Conservation (phyloP, 371 early-diverging fungal genomes). For the Mortierella sp. region DNA sequence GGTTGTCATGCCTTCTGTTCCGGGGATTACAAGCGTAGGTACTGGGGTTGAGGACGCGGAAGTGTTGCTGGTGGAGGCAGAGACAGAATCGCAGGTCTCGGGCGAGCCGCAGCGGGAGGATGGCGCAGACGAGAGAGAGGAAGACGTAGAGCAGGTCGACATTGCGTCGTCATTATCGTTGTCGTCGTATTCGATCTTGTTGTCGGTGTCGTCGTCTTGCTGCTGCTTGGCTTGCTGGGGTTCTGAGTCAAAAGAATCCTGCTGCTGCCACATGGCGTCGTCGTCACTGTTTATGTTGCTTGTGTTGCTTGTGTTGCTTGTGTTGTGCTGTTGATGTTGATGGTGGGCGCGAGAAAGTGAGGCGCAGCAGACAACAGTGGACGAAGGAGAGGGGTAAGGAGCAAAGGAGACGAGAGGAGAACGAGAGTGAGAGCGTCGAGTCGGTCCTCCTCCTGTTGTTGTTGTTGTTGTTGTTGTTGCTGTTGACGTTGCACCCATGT, state of each 20-base stretch:
- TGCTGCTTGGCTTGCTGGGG: neutral
- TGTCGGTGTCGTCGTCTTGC: neutral
- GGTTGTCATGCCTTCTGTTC: constrained; percentile 16
- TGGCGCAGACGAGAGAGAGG: constrained; percentile 8
- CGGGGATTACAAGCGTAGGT: neutral
- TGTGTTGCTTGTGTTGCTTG: neutral
- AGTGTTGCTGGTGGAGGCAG: neutral
- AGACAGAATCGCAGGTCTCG: neutral
- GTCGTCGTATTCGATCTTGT: no score
- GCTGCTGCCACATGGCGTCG: neutral
- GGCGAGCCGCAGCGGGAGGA: constrained; percentile 5
- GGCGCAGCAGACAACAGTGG: neutral
- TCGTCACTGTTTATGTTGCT: neutral
- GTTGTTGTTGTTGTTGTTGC: neutral
- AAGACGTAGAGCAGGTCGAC: neutral
- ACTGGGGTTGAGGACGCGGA: neutral
- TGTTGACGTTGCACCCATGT: neutral
- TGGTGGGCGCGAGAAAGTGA: neutral
- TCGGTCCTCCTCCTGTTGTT: neutral
- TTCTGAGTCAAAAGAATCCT: neutral
- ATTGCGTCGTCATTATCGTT: constrained; percentile 1
- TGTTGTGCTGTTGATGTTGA: neutral
- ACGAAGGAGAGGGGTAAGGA: neutral
- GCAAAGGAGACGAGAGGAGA: neutral
- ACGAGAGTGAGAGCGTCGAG: neutral